Percentiles rank a stretch among this genome's conserved stretches.
phyloP scores from a whole-genome alignment of 129 eudicot species.

The Flaveria trinervia region DNA sequence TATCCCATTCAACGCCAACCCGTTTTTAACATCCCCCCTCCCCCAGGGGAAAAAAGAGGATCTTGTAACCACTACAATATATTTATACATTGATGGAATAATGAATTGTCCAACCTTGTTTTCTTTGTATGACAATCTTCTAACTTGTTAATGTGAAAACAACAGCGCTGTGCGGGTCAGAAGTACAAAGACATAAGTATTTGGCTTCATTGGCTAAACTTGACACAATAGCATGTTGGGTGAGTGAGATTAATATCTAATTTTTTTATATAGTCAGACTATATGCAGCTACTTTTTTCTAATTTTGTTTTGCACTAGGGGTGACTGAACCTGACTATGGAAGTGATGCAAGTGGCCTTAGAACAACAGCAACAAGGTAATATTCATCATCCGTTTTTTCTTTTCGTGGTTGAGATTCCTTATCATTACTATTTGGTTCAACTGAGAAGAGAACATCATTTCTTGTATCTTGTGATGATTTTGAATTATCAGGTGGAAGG shows the following conservation, averaged over 20 bases:
- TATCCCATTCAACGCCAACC: not conserved
- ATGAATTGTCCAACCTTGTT: constrained; percentile 1
- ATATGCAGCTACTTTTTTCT: not conserved
- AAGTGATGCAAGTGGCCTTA: constrained; percentile 93
- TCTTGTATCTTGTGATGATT: constrained; percentile 5
- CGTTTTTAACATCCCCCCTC: no score
- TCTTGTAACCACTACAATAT: not conserved
- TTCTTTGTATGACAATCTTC: not conserved
- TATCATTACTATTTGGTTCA: not conserved
- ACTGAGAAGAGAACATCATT: not conserved
- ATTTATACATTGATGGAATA: constrained; percentile 5
- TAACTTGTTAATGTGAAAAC: constrained; percentile 30
- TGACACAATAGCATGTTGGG: constrained; percentile 87
- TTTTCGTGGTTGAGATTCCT: not conserved
- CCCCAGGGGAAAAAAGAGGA: no score
- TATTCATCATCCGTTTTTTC: constrained; percentile 7
- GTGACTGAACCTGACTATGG: constrained; percentile 98
- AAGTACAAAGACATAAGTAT: constrained; percentile 77
- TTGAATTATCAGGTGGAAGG: constrained; percentile 73
- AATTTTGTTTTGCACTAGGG: constrained; percentile 45
- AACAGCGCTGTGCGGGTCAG: constrained; percentile 85
- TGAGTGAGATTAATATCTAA: constrained; percentile 38
- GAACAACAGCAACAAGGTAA: constrained; percentile 89
- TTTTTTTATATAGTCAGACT: constrained; percentile 4
- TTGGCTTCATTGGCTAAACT: constrained; percentile 83